Evolutionary conservation across 2,329 filamentous ascomycete species (phyloP).

Genomic region (Cordyceps fumosorosea): DNA sequence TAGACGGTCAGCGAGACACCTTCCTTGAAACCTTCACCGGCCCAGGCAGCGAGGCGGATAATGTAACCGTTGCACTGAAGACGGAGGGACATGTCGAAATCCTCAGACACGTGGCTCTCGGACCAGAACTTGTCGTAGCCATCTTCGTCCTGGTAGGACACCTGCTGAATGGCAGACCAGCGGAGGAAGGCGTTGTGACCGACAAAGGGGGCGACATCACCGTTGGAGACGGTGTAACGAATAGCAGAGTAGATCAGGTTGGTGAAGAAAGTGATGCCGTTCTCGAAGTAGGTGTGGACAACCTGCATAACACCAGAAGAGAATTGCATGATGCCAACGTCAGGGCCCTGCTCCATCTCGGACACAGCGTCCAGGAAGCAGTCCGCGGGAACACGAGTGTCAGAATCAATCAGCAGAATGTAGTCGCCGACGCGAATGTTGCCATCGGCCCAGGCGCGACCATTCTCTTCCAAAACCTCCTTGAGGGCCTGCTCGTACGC

Average conservation of each 20-base stretch:
- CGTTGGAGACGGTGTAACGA: slow-evolving; percentile 61
- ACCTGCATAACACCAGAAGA: slow-evolving; percentile 73
- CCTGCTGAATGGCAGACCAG: slow-evolving; percentile 46
- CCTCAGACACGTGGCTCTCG: slow-evolving; percentile 68
- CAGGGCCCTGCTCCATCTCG: slow-evolving; percentile 64
- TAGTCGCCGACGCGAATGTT: slow-evolving; percentile 57
- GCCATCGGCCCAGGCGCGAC: slow-evolving; percentile 47
- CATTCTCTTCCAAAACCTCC: slow-evolving; percentile 41
- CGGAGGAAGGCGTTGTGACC: slow-evolving; percentile 71
- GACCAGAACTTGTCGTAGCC: slow-evolving; percentile 62
- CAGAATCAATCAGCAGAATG: slow-evolving; percentile 63
- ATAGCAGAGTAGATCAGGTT: slow-evolving; percentile 72
- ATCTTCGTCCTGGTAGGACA: slow-evolving; percentile 41
- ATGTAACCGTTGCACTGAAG: slow-evolving; percentile 63
- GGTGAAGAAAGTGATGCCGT: slow-evolving; percentile 69
- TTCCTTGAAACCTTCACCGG: slow-evolving; percentile 64
- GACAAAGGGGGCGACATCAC: slow-evolving; percentile 69
- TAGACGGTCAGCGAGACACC: slow-evolving; percentile 68
- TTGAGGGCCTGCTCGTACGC: slow-evolving; percentile 58
- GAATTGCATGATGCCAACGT: slow-evolving; percentile 67
- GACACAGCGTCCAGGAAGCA: slow-evolving; percentile 61
- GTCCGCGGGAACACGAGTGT: slow-evolving; percentile 61
- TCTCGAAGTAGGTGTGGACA: slow-evolving; percentile 65
- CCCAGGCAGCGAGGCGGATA: slow-evolving; percentile 63
- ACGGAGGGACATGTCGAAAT: slow-evolving; percentile 69